Percentiles rank a stretch among this genome's conserved stretches.
Conservation (phyloP, 805 yeast species). For the Blastobotrys mokoenaii region DNA sequence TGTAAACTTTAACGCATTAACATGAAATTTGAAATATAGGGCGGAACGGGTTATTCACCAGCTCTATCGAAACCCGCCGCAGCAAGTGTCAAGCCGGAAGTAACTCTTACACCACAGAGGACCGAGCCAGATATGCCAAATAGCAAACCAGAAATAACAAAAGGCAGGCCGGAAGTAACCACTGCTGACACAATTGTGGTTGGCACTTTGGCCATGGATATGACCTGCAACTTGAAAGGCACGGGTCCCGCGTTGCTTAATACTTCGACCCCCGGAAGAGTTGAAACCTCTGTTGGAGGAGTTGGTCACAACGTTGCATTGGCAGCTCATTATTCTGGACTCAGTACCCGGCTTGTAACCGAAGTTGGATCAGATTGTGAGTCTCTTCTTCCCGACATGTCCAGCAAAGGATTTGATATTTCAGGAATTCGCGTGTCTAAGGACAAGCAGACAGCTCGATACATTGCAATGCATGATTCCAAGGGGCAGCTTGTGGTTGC, state of each 20-base stretch:
- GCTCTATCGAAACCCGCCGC: neutral
- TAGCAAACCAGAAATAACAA: too few relatives aligned
- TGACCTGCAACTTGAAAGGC: conserved; percentile 43
- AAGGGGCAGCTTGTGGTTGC: conserved; percentile 65
- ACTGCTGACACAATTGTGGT: conserved; percentile 37
- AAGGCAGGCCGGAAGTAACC: too few relatives aligned
- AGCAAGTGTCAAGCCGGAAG: too few relatives aligned
- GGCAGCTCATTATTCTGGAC: conserved; percentile 41
- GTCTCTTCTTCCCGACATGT: too few relatives aligned
- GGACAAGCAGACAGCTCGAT: conserved; percentile 51
- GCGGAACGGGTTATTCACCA: neutral
- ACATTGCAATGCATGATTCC: conserved; percentile 55
- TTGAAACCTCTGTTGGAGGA: conserved; percentile 61
- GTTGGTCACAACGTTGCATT: conserved; percentile 73
- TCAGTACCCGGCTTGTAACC: conserved; percentile 40
- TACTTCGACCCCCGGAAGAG: conserved; percentile 70
- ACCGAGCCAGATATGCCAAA: too few relatives aligned
- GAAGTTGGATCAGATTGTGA: conserved; percentile 31
- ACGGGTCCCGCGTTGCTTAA: conserved; percentile 19
- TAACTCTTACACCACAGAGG: too few relatives aligned
- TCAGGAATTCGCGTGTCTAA: conserved; percentile 34
- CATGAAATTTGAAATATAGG: neutral
- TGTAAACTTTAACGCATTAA: neutral
- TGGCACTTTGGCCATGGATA: conserved; percentile 74
- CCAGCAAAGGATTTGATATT: conserved; percentile 16